Base-by-base conservation (phyloP, 2,329 filamentous ascomycete genomes). In the Phyllosticta citrichinensis region DNA sequence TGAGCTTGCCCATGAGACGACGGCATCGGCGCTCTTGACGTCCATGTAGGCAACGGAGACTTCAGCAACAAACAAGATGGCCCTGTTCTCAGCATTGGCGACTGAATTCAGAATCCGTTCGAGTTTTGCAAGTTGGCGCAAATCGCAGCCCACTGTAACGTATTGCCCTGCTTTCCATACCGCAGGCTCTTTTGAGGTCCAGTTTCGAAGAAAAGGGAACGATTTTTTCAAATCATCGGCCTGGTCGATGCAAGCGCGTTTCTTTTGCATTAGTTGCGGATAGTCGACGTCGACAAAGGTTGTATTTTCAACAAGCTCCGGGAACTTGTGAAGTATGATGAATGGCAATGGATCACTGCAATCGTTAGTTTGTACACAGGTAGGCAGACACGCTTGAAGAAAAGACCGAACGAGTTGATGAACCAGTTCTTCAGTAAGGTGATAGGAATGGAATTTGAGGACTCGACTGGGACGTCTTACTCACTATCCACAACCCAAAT, bases 41-140 rank as follows among this genome's bases (percentile, higher is more conserved):
- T 91, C 85, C 89, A 96, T 95, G 68, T 96, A 96, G 0, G 91
- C 94, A 51, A 96, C 83, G 3, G 91, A 95, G 14, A 96, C 91
- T 74, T 97, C 93, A 0, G 91, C 91, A 25, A 91, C 82, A 67
- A 94, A 96, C 24, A 97, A 77, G 2, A 96, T 81, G 2, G 81
- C 79, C 11, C 74, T 74, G 10, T 40, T 5, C 9, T 40, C 14
- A 1, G 33, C 33, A 17, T 40, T 40, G 33, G 33, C 33, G 5
- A 40, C 33, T 17, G 33, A 40, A 19, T 80, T 79, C 24, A 96
- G 74, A 3, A 83, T 78, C 5, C 76, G 69, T 62, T 86, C 78
- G 10, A 97, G 77, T 17, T 76, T 78, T 22, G 77, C 69, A 5
- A 91, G 77, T 58, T 93, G 80, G 35, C 87, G 83, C 47, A 97